phyloP scores from a whole-genome alignment of 1,139 yeast species.

The Kodamaea plutei region DNA sequence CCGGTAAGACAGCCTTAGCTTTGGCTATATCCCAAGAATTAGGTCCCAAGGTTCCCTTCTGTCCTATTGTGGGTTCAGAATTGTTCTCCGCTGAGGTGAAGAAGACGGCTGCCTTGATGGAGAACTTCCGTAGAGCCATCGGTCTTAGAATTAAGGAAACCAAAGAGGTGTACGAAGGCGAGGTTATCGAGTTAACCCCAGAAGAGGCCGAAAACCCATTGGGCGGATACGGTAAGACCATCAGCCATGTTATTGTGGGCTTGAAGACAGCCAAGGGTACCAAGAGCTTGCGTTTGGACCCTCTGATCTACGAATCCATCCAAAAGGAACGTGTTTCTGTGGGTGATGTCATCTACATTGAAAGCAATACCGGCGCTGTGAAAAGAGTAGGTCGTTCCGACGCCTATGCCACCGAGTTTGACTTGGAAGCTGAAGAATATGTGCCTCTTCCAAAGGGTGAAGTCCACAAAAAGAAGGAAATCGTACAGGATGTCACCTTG shows the following conservation, averaged over 20 bases:
- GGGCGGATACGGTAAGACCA: slow-evolving; percentile 97
- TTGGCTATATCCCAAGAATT: slow-evolving; percentile 93
- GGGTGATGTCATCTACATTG: slow-evolving; percentile 96
- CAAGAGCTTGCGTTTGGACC: slow-evolving; percentile 86
- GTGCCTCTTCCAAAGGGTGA: slow-evolving; percentile 99
- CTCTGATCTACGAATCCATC: slow-evolving; percentile 90
- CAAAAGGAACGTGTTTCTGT: slow-evolving; percentile 92
- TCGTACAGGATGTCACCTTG: slow-evolving; percentile 93
- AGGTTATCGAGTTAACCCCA: slow-evolving; percentile 92
- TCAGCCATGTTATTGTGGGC: slow-evolving; percentile 90
- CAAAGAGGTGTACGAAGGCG: slow-evolving; percentile 98
- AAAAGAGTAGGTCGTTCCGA: slow-evolving; percentile 97
- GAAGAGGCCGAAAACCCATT: slow-evolving; percentile 96
- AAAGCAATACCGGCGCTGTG: slow-evolving; percentile 96
- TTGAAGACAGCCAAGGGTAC: slow-evolving; percentile 95
- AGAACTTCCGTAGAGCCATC: slow-evolving; percentile 93
- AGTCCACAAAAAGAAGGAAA: slow-evolving; percentile 96
- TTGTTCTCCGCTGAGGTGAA: slow-evolving; percentile 95
- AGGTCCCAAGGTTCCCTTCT: slow-evolving; percentile 97
- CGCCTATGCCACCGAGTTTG: slow-evolving; percentile 97
- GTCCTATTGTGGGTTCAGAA: slow-evolving; percentile 96
- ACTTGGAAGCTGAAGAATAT: slow-evolving; percentile 96
- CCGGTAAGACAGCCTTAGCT: slow-evolving; percentile 97
- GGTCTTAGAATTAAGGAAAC: slow-evolving; percentile 95
- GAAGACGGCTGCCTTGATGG: slow-evolving; percentile 96